Conservation (phyloP, 805 yeast genomes). For the Candida sonorensis region DNA sequence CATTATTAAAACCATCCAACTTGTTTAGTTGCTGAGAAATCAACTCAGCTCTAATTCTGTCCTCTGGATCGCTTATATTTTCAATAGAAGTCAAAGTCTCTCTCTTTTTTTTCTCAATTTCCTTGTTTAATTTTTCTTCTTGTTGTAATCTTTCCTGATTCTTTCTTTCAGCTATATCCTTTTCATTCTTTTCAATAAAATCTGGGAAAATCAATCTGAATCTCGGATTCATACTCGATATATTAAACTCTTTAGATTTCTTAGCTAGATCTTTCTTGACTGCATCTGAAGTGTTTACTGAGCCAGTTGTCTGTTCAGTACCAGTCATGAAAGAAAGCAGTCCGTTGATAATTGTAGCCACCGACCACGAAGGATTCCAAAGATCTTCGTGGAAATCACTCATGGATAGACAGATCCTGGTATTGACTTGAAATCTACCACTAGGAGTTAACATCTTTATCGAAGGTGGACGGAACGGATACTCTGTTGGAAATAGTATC, state of each 20-base stretch:
- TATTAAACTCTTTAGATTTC: slow-evolving; percentile 56
- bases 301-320: slow-evolving; percentile 78
- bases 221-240: slow-evolving; percentile 39
- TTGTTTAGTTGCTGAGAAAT: slow-evolving; percentile 4
- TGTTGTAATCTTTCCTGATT: too few relatives aligned
- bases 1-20: neutral
- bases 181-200: slow-evolving; percentile 37
- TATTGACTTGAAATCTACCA: slow-evolving; percentile 78
- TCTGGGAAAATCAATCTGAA: slow-evolving; percentile 67
- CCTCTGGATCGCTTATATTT: slow-evolving; percentile 57
- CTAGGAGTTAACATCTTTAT: slow-evolving; percentile 86
- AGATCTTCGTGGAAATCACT: slow-evolving; percentile 91
- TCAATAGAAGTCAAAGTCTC: slow-evolving; percentile 28
- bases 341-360: slow-evolving; percentile 81
- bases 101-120: slow-evolving; percentile 4
- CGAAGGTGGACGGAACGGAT: slow-evolving; percentile 89
- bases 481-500: slow-evolving; percentile 74
- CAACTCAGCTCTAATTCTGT: slow-evolving; percentile 46
- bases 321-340: slow-evolving; percentile 89
- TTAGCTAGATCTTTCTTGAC: slow-evolving; percentile 52
- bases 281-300: slow-evolving; percentile 56
- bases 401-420: slow-evolving; percentile 83
- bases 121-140: too few relatives aligned
- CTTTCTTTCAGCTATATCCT: slow-evolving; percentile 24
- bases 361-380: slow-evolving; percentile 98